phyloP scores from a whole-genome alignment of 148 eudicot species.

The Cornus kousa region DNA sequence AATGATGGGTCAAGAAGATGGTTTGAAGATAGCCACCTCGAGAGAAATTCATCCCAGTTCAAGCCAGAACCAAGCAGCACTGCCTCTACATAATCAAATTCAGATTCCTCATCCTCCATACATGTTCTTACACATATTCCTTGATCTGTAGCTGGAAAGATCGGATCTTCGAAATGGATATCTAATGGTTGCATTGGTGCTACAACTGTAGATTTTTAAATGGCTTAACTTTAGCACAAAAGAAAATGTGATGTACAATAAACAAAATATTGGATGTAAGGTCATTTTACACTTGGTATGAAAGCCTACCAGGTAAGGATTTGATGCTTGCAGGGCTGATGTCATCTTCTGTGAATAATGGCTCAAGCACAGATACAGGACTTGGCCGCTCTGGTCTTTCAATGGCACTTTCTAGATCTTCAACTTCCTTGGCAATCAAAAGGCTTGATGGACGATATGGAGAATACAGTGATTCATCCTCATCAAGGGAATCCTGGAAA shows the following conservation, averaged over 20 bases:
- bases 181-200: slow-evolving; percentile 53
- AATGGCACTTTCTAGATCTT: slow-evolving; percentile 20
- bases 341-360: slow-evolving; percentile 61
- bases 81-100: slow-evolving; percentile 73
- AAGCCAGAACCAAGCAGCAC: slow-evolving; percentile 78
- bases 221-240: slow-evolving; percentile 14
- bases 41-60: slow-evolving; percentile 70
- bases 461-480: slow-evolving; percentile 40
- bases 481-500: slow-evolving; percentile 46
- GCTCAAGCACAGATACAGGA: slow-evolving; percentile 92
- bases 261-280: not conserved
- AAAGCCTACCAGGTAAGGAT: slow-evolving; percentile 42
- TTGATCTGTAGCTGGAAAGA: slow-evolving; percentile 24
- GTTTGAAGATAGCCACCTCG: slow-evolving; percentile 54
- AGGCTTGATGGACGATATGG: slow-evolving; percentile 33
- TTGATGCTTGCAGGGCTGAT: slow-evolving; percentile 61
- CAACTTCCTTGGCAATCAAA: slow-evolving; percentile 34
- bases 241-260: not conserved
- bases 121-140: slow-evolving; percentile 23
- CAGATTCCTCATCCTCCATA: slow-evolving; percentile 59
- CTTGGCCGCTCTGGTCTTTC: slow-evolving; percentile 67
- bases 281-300: not conserved
- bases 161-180: slow-evolving; percentile 58
- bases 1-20: slow-evolving; percentile 68
- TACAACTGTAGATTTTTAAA: slow-evolving; percentile 36